Conservation (phyloP, 2,329 filamentous ascomycete species). For the Cercospora janseana region DNA sequence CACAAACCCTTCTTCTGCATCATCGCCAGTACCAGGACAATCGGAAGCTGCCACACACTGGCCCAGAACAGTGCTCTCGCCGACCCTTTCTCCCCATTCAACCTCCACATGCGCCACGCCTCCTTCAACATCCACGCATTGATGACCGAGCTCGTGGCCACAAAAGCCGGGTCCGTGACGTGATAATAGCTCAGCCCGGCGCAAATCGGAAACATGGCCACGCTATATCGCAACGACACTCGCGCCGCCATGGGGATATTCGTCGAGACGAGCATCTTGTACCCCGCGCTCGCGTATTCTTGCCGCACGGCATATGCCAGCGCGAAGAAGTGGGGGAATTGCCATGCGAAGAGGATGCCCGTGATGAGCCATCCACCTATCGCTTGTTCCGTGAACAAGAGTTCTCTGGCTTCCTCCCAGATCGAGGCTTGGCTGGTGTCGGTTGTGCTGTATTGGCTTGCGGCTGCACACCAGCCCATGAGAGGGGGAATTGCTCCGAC, state of each 20-base stretch:
- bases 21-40: constrained; percentile 83
- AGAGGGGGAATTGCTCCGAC: constrained; percentile 91
- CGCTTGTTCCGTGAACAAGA: constrained; percentile 39
- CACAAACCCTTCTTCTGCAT: constrained; percentile 92
- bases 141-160: constrained; percentile 73
- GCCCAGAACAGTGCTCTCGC: constrained; percentile 92
- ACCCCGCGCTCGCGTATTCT: constrained; percentile 74
- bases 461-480: constrained; percentile 97
- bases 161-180: constrained; percentile 82
- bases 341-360: constrained; percentile 85
- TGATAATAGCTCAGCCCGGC: constrained; percentile 72
- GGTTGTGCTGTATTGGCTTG: constrained; percentile 70
- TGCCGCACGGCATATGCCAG: constrained; percentile 84
- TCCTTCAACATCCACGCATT: constrained; percentile 84
- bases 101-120: constrained; percentile 76
- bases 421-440: constrained; percentile 28
- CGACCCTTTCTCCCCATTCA: constrained; percentile 73
- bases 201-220: constrained; percentile 84
- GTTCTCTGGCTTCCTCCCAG: constrained; percentile 34
- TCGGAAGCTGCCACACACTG: constrained; percentile 92
- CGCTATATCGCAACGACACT: constrained; percentile 81
- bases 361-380: constrained; percentile 85
- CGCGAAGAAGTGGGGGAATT: constrained; percentile 97
- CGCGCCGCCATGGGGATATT: constrained; percentile 82
- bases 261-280: constrained; percentile 76